Evolutionary conservation across 108 stramenopile genomes (phyloP).

Genomic region (Fistulifera pelliculosa): DNA sequence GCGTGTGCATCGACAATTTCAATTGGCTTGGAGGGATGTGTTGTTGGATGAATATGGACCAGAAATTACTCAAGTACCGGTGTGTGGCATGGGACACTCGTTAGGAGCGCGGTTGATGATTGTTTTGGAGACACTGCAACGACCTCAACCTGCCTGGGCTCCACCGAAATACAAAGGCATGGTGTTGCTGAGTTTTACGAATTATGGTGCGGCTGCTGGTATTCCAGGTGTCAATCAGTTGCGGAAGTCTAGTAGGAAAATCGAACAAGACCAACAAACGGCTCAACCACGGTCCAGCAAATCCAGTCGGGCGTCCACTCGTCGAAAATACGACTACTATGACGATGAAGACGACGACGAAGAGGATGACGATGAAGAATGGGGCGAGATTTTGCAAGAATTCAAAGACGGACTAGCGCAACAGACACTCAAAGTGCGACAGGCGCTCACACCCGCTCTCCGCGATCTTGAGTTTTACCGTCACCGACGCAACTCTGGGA

Average conservation of each 20-base stretch:
- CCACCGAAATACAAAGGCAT: conserved; percentile 29
- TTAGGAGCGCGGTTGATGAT: conserved; percentile 63
- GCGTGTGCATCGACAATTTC: conserved; percentile 39
- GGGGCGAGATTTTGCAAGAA: conserved; percentile 53
- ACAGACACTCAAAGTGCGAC: conserved; percentile 31
- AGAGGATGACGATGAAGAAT: conserved; percentile 47
- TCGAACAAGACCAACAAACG: conserved; percentile 7
- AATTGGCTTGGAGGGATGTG: conserved; percentile 51
- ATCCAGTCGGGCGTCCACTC: not conserved
- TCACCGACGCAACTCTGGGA: conserved; percentile 71
- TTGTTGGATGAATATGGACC: conserved; percentile 72
- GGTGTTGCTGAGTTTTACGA: conserved; percentile 50
- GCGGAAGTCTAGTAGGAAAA: conserved; percentile 17
- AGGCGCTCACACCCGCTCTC: conserved; percentile 48
- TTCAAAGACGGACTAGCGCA: conserved; percentile 28
- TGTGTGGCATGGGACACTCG: conserved; percentile 73
- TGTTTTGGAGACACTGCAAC: conserved; percentile 36
- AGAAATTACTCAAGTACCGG: conserved; percentile 30
- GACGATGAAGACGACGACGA: conserved; percentile 20
- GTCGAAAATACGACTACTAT: conserved; percentile 18
- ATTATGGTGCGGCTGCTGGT: conserved; percentile 36
- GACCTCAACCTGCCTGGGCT: not conserved
- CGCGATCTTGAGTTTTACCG: conserved; percentile 69
- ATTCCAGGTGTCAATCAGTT: conserved; percentile 41
- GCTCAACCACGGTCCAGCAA: not conserved